These are phyloP conservation scores for Zygoascus tannicola DNA, from an alignment of 805 yeast genomes.

Conservation along the genomic window DNA sequence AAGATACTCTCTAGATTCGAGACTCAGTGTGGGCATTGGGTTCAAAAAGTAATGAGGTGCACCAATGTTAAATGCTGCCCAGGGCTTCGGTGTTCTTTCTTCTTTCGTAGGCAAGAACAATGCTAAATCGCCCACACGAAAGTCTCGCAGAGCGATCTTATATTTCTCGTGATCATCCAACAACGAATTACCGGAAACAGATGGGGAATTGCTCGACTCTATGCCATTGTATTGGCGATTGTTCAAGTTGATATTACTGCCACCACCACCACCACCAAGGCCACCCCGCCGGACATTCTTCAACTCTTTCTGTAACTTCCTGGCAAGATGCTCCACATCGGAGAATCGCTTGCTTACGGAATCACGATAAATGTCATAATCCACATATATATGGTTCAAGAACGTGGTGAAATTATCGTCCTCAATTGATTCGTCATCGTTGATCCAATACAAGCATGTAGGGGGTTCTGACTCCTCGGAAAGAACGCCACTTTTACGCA, in stretches of 20 bases:
- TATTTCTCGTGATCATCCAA: conserved; percentile 30
- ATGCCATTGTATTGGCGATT: neutral
- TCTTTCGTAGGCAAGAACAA: conserved; percentile 69
- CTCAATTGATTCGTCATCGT: conserved; percentile 20
- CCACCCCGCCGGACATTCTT: conserved; percentile 35
- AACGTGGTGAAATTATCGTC: conserved; percentile 19
- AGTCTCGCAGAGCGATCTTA: conserved; percentile 58
- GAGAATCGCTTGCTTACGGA: conserved; percentile 64
- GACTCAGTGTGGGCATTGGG: conserved; percentile 30
- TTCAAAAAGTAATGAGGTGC: conserved; percentile 75
- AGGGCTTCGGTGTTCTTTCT: conserved; percentile 42
- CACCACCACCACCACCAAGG: conserved; percentile 7
- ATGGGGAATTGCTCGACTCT: neutral
- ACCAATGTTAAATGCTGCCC: conserved; percentile 94
- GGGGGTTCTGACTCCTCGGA: conserved; percentile 11
- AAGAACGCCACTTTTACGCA: conserved; percentile 10
- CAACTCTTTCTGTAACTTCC: conserved; percentile 70
- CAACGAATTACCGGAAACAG: neutral
- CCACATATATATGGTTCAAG: conserved; percentile 26
- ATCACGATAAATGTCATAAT: conserved; percentile 32
- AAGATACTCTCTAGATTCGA: conserved; percentile 63
- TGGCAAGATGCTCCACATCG: conserved; percentile 85
- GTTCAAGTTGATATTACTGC: too few species aligned
- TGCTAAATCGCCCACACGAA: conserved; percentile 67
- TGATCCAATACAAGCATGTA: conserved; percentile 40